These are phyloP conservation scores for Naganishia sp. DNA, from an alignment of 1,284 basidiomycete species.

Conservation along the genomic window DNA sequence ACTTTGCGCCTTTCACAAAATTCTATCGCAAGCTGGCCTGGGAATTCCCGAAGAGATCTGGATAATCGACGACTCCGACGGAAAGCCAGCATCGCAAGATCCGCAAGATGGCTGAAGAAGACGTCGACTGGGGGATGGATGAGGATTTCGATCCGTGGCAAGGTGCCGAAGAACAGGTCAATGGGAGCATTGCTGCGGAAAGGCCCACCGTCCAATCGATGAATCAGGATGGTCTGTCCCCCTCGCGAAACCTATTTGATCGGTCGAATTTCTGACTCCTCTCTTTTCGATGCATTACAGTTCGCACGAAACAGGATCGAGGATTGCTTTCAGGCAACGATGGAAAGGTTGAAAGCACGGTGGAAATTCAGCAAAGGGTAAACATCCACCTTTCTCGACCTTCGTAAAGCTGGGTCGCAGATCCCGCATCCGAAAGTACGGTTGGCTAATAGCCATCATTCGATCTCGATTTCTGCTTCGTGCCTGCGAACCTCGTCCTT, in stretches of 20 bases:
- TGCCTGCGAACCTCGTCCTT: neutral
- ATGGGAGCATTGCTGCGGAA: too few relatives aligned
- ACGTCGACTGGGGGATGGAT: conserved; percentile 27
- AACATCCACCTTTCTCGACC: conserved; percentile 20
- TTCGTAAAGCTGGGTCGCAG: conserved; percentile 3
- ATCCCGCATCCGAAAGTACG: neutral
- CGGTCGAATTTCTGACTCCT: too few relatives aligned
- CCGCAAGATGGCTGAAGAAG: conserved; percentile 19
- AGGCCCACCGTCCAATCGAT: neutral
- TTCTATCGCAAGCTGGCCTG: neutral
- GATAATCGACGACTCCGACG: too few relatives aligned
- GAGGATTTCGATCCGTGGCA: conserved; percentile 27
- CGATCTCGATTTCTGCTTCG: conserved; percentile 11
- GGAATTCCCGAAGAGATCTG: too few relatives aligned
- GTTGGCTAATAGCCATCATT: conserved; percentile 28
- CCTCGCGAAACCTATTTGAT: too few relatives aligned
- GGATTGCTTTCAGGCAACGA: neutral
- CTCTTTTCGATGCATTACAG: neutral
- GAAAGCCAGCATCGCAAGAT: too few relatives aligned
- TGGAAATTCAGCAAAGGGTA: conserved; percentile 27
- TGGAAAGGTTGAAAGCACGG: conserved; percentile 1
- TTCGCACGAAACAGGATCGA: conserved; percentile 2
- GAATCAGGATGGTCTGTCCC: conserved; percentile 4
- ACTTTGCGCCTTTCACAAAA: too few relatives aligned
- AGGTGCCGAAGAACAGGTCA: conserved; percentile 14